A percentile compares a stretch with the other conserved stretches of the same genome.
Conservation (phyloP, 106 monocot genomes). For the Acanthochlamys bracteata region DNA sequence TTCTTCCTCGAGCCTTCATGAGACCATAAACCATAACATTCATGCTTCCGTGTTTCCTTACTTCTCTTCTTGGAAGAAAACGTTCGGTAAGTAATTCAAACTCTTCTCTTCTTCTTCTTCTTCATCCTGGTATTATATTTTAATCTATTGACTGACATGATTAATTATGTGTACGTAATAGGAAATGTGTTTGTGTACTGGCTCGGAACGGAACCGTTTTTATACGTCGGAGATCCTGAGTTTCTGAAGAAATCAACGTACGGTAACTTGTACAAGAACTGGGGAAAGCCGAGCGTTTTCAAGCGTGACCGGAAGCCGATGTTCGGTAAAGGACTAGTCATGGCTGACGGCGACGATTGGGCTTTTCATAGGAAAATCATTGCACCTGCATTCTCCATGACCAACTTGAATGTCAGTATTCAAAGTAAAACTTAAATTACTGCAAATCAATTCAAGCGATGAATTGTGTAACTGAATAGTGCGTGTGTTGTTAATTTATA, state of each 20-base stretch:
- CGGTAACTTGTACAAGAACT: slow-evolving; percentile 2
- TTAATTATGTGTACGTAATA: no score
- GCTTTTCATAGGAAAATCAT: slow-evolving; percentile 48
- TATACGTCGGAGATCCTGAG: slow-evolving; percentile 20
- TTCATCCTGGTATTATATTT: no score
- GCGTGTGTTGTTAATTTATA: slow-evolving; percentile 3
- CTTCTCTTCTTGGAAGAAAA: slow-evolving; percentile 63
- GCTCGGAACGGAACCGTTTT: slow-evolving; percentile 49
- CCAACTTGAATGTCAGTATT: slow-evolving; percentile 50
- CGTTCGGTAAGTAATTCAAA: slow-evolving; percentile 32
- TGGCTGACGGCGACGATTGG: slow-evolving; percentile 66
- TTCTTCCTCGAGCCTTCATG: slow-evolving; percentile 2
- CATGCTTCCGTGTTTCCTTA: slow-evolving; percentile 57
- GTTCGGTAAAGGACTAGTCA: slow-evolving; percentile 64
- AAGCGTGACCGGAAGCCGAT: slow-evolving; percentile 53
- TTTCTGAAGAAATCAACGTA: slow-evolving; percentile 14
- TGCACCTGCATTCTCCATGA: slow-evolving; percentile 47
- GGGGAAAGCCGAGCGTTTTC: slow-evolving; percentile 46
- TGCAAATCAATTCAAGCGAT: no score
- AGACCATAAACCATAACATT: slow-evolving; percentile 50
- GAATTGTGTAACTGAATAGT: no score
- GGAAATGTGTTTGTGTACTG: slow-evolving; percentile 83
- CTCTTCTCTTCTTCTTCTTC: no score
- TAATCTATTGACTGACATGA: no score
- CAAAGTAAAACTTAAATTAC: no score